Evolutionary conservation across 352 stramenopile species (phyloP), one percentile per base, ranked within the genome.

Genomic region (Phytophthora citricola): DNA sequence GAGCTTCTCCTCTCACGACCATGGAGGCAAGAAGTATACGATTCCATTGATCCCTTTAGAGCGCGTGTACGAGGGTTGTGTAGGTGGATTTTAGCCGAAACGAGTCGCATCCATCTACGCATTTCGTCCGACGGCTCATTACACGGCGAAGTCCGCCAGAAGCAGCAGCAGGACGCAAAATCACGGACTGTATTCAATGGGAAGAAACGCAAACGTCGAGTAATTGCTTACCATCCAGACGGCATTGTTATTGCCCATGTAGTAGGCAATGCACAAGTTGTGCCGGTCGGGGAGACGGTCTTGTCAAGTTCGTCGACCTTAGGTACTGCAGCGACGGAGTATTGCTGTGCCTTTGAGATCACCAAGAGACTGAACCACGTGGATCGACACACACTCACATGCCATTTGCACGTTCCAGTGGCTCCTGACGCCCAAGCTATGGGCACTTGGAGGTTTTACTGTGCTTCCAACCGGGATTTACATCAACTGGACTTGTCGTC

Each of bases 271-370:
- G 73, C 55, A 7, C 62, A 67, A 26, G 34, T 55, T 27, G 66
- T 69, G 15, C 58, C 63, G 1, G 7, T 60, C 2, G 69, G 80
- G 15, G 50, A 75, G 46, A 58, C 58, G 9, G 41, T 78, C n/a
- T 53, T 62, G 55, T 68, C 54, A 36, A 29, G 49, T 36, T 34
- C 59, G 29, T 58, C 48, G 8, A 38, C 36, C 51, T 39, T 32
- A 17, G 12, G 22, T 58, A 43, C 40, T 9, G 52, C 51, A 11
- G 36, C 39, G 8, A 61, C 56, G 15, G 55, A 79, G 24, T 85
- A 81, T 69, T 88, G 72, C 50, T 87, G 77, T 53, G 52, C 71
- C 17, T 87, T 92, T 49, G 63, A 82, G 11, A 66, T 83, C 1
- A 77, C 68, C 20, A 79, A 79, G 34, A 60, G 70, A 6, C 40